Evolutionary conservation across 495 filamentous ascomycete species (phyloP), one percentile per base, ranked within the genome.

Genomic region (Rhypophila decipiens): DNA sequence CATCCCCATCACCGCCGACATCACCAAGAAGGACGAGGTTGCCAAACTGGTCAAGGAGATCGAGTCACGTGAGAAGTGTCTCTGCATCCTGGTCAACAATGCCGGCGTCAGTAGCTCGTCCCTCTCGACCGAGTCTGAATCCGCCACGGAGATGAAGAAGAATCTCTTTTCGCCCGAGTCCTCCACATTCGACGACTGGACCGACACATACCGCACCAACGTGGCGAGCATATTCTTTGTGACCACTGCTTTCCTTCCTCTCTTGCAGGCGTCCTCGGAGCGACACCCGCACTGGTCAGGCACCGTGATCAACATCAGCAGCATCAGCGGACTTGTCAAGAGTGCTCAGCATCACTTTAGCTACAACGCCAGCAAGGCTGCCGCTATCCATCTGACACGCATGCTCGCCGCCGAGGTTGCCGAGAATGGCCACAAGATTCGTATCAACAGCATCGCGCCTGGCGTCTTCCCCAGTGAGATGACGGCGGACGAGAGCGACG

Each of bases 11-110:
- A 74, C 77, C 0, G 84, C 83, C 51, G 79, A 90, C 55, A 81
- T 90, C 55, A 86, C 86, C 70, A 80, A 83, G 38, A 80, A 86
- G 52, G 78, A 80, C n/a, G 85, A 87, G 33, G 71, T 83, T 50
- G 78, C 79, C 58, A 70, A 64, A 18, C 66, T 88, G 10, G 85
- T 80, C 0, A 71, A 76, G 31, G 79, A 86, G 64, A 69, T 90
- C 20, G 63, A 62, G 33, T 76, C 74, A 50, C 74, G 76, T 33
- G 85, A 89, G 55, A 70, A 71, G 47, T 83, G 80, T 52, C 78
- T 90, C 13, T 78, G 87, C 54, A 75, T 90, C 47, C 77, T 90
- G 1, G 78, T 91, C 52, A 89, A 90, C 70, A 93, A 91, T 67
- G 84, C 82, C 15, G 87, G 87, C 40, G 75, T 82, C 18, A 85